Percentiles rank a stretch among this genome's conserved stretches.
phyloP scores from a whole-genome alignment of 169 alveolate species.

The Eimeria zaria region DNA sequence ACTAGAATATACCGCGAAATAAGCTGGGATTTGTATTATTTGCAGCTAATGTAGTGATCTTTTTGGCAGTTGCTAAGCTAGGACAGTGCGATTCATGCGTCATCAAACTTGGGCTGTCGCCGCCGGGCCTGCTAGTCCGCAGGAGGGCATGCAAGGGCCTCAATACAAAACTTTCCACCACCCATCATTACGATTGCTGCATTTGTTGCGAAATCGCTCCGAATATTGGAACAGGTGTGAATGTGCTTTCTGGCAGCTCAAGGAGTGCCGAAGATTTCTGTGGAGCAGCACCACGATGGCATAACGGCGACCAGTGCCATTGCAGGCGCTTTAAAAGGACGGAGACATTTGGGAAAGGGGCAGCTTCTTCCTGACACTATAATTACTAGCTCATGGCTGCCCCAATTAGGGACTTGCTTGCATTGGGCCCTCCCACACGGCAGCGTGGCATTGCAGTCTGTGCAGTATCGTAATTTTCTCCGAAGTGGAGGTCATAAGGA shows the following conservation, averaged over 20 bases:
- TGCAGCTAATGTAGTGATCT: background rate
- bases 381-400: slow-evolving; percentile 55
- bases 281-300: slow-evolving; percentile 22
- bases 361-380: background rate
- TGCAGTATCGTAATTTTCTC: background rate
- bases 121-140: slow-evolving; percentile 15
- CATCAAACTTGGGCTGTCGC: slow-evolving; percentile 15
- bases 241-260: background rate
- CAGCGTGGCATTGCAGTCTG: slow-evolving; percentile 14
- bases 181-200: background rate
- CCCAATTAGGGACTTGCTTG: background rate
- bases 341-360: background rate
- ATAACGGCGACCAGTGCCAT: slow-evolving; percentile 22
- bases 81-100: background rate
- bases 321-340: background rate
- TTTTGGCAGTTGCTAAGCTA: background rate
- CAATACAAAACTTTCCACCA: slow-evolving; percentile 1
- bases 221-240: background rate
- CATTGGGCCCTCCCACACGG: slow-evolving; percentile 29
- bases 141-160: slow-evolving; percentile 38
- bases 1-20: background rate
- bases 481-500: background rate
- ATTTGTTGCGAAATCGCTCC: background rate
- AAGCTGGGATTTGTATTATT: background rate
- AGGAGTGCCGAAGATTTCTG: background rate